These are phyloP conservation scores for Lachnellula suecica DNA, from an alignment of 2,329 filamentous ascomycete species.

Conservation along the genomic window DNA sequence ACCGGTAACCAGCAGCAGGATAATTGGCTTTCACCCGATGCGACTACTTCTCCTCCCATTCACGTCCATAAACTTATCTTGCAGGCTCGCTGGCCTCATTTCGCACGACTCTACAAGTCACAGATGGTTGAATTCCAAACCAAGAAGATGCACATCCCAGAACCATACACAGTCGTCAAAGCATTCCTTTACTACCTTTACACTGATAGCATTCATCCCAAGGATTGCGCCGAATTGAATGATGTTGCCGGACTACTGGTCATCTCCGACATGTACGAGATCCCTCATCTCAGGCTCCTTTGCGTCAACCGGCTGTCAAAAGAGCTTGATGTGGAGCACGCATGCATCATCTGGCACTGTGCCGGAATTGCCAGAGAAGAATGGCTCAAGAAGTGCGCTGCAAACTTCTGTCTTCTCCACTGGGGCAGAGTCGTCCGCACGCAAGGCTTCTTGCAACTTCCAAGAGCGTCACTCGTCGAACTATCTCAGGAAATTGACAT, in stretches of 20 bases:
- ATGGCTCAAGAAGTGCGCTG: slow-evolving; percentile 87
- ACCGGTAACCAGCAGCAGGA: slow-evolving; percentile 37
- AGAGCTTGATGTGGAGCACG: slow-evolving; percentile 91
- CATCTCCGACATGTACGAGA: slow-evolving; percentile 98
- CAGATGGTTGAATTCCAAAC: slow-evolving; percentile 98
- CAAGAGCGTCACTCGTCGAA: slow-evolving; percentile 78
- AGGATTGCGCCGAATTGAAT: slow-evolving; percentile 62
- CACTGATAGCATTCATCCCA: slow-evolving; percentile 79
- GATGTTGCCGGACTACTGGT: slow-evolving; percentile 94
- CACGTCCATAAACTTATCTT: slow-evolving; percentile 95
- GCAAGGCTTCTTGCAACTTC: slow-evolving; percentile 78
- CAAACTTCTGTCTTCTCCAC: slow-evolving; percentile 84
- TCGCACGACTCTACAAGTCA: slow-evolving; percentile 83
- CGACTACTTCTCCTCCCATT: slow-evolving; percentile 76
- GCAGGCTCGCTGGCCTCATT: slow-evolving; percentile 95
- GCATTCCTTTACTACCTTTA: slow-evolving; percentile 97
- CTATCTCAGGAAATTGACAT: slow-evolving; percentile 91
- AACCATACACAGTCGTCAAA: slow-evolving; percentile 90
- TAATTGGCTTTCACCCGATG: slow-evolving; percentile 60
- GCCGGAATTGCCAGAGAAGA: slow-evolving; percentile 88
- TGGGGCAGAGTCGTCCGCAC: slow-evolving; percentile 95
- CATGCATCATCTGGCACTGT: slow-evolving; percentile 94
- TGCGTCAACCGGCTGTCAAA: slow-evolving; percentile 88
- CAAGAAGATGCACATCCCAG: slow-evolving; percentile 95
- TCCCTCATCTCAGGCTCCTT: slow-evolving; percentile 85